Percentiles rank a stretch among this genome's conserved stretches.
phyloP scores from a whole-genome alignment of 306 rosid genomes.

The Astragalus membranaceus region DNA sequence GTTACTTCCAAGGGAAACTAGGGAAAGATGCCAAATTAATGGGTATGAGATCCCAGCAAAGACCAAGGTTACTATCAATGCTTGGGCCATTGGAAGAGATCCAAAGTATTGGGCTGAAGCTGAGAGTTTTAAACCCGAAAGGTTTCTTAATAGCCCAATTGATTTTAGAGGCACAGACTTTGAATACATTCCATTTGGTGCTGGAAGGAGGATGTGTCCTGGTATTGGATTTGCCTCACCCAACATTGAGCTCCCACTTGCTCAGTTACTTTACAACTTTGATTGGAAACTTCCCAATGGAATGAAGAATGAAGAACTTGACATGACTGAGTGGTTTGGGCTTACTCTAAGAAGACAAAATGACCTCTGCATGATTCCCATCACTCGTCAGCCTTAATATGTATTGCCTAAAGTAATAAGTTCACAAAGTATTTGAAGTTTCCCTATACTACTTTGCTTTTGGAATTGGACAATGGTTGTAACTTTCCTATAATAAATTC shows the following conservation, averaged over 20 bases:
- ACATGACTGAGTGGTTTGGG: not conserved
- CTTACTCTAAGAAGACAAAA: not conserved
- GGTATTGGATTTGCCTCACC: not conserved
- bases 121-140: constrained; percentile 27
- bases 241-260: constrained; percentile 13
- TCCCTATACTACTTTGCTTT: not conserved
- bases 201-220: too few relatives aligned
- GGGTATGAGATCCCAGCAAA: too few relatives aligned
- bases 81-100: constrained; percentile 30
- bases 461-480: not conserved
- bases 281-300: constrained; percentile 30
- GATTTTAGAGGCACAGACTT: constrained; percentile 20
- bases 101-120: constrained; percentile 21
- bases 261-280: constrained; percentile 19
- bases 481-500: not conserved
- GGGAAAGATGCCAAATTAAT: not conserved
- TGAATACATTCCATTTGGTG: constrained; percentile 12
- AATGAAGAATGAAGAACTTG: constrained; percentile 9
- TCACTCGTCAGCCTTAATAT: not conserved
- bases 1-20: not conserved
- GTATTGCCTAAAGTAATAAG: not conserved
- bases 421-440: not conserved
- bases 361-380: not conserved
- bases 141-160: constrained; percentile 5
- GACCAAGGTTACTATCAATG: not conserved